Conservation (phyloP, 306 rosid genomes). For the Ormosia emarginata region DNA sequence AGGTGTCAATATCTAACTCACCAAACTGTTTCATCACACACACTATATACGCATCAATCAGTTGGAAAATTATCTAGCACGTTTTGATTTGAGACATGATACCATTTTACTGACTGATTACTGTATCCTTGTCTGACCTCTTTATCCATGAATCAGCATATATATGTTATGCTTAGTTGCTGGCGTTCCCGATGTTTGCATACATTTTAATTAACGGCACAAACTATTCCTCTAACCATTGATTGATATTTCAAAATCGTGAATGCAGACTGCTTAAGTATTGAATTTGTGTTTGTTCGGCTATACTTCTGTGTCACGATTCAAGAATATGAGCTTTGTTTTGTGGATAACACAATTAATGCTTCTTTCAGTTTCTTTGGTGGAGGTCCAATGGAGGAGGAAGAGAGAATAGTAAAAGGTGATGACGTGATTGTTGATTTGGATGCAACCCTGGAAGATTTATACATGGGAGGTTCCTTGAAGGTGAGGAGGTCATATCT, state of each 20-base stretch:
- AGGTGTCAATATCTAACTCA: too few species aligned
- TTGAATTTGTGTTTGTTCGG: background rate
- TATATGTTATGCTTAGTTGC: background rate
- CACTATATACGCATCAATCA: too few species aligned
- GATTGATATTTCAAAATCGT: background rate
- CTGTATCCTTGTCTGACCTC: background rate
- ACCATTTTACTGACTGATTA: background rate
- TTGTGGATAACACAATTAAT: background rate
- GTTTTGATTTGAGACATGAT: background rate
- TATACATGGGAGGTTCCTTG: conserved; percentile 94
- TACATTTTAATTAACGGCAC: background rate
- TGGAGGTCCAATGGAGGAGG: conserved; percentile 75
- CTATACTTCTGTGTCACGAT: background rate
- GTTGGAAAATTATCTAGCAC: background rate
- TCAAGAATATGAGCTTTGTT: background rate
- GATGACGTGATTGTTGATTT: conserved; percentile 81
- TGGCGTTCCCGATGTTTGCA: background rate
- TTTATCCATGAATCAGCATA: background rate
- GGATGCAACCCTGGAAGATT: conserved; percentile 87
- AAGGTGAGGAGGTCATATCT: conserved; percentile 47
- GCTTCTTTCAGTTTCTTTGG: conserved; percentile 74
- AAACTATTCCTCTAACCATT: background rate
- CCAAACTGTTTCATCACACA: background rate
- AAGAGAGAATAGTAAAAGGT: conserved; percentile 79
- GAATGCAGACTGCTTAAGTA: background rate